These are phyloP conservation scores for Trametopsis cervina DNA, from an alignment of 768 basidiomycete species.

Conservation along the genomic window DNA sequence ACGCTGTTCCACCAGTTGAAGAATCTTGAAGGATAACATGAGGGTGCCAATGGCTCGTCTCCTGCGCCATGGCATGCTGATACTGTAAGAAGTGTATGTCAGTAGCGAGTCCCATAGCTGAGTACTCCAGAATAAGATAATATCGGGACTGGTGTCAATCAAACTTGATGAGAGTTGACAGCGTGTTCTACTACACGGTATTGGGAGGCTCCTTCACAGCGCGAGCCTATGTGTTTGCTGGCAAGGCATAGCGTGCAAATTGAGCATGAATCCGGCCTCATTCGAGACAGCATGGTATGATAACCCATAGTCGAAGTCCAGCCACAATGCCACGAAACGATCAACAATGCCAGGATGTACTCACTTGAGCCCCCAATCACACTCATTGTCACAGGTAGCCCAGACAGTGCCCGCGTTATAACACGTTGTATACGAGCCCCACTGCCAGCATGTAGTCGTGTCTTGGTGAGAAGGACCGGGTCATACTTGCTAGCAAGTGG, in stretches of 20 bases:
- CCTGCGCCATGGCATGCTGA: conserved; percentile 93
- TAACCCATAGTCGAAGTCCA: no score
- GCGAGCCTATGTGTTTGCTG: no score
- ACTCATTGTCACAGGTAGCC: conserved; percentile 84
- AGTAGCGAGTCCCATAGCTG: neutral
- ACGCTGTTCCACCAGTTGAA: conserved; percentile 97
- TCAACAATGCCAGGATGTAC: conserved; percentile 18
- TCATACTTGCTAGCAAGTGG: conserved; percentile 76
- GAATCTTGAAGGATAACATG: conserved; percentile 90
- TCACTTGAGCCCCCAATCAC: conserved; percentile 84
- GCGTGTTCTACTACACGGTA: no score
- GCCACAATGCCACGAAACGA: no score
- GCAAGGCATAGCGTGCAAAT: no score
- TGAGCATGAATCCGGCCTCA: no score
- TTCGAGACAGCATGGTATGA: no score
- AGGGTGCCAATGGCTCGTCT: conserved; percentile 76
- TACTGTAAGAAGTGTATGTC: conserved; percentile 37
- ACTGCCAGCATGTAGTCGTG: conserved; percentile 70
- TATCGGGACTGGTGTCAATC: neutral
- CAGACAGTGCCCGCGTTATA: conserved; percentile 75
- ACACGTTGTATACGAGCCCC: conserved; percentile 78
- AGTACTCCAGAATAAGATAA: no score
- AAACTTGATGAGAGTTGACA: no score
- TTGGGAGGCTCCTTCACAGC: no score
- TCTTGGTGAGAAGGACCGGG: conserved; percentile 63